phyloP scores from a whole-genome alignment of 345 rosid species.

The Trapa bicornis region DNA sequence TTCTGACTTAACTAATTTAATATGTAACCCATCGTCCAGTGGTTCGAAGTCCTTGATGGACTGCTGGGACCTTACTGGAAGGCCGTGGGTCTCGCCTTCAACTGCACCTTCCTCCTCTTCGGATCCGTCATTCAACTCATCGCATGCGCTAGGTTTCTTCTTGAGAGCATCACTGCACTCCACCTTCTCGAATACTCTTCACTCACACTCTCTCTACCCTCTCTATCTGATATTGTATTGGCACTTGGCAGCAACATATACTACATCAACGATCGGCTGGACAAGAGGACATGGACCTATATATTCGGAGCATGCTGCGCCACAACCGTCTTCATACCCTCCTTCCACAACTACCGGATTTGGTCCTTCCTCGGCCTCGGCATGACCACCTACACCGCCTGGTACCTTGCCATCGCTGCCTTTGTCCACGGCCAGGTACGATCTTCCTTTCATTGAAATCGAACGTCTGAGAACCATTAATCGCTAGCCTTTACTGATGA shows the following conservation, averaged over 20 bases:
- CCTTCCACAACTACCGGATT: constrained; percentile 93
- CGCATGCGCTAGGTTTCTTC: constrained; percentile 75
- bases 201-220: neutral
- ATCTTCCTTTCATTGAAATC: neutral
- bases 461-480: too few relatives aligned
- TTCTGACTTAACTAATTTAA: neutral
- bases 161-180: too few relatives aligned
- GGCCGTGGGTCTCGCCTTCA: constrained; percentile 85
- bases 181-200: too few relatives aligned
- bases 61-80: constrained; percentile 92
- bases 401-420: constrained; percentile 94
- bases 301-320: constrained; percentile 99
- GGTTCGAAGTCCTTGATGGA: constrained; percentile 99
- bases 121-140: constrained; percentile 99
- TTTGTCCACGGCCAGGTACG: constrained; percentile 70
- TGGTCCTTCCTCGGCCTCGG: constrained; percentile 99
- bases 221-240: neutral
- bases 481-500: neutral
- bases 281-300: constrained; percentile 98
- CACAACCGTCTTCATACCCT: constrained; percentile 94
- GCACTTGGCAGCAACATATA: constrained; percentile 64
- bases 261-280: constrained; percentile 88
- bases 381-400: constrained; percentile 99
- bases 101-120: constrained; percentile 95
- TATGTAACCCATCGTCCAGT: constrained; percentile 25